A percentile compares a stretch with the other conserved stretches of the same genome.
These are phyloP conservation scores for Solanum phureja DNA, from an alignment of 257 asterid genomes.

Conservation along the genomic window DNA sequence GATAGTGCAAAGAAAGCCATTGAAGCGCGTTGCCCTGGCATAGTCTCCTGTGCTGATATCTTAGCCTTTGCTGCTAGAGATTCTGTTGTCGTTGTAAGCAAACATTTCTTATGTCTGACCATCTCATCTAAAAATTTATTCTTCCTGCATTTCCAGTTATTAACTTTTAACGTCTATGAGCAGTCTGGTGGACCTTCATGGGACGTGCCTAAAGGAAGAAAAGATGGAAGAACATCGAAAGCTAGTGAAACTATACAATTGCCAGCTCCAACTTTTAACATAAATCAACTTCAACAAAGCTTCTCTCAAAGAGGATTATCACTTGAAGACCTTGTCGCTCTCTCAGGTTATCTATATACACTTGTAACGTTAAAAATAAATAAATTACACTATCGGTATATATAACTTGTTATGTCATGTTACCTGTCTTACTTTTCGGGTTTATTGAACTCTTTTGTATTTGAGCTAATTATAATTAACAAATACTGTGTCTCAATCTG, in stretches of 20 bases:
- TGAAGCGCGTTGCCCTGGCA: constrained; percentile 13
- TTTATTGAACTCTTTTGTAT: no score
- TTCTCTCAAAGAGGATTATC: constrained; percentile 70
- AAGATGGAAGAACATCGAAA: constrained; percentile 59
- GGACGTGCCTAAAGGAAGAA: constrained; percentile 74
- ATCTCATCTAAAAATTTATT: background rate
- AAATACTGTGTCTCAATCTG: background rate
- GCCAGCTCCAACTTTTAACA: constrained; percentile 60
- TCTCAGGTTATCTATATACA: constrained; percentile 29
- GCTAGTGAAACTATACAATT: constrained; percentile 55
- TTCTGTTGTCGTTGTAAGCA: constrained; percentile 4
- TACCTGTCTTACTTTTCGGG: background rate
- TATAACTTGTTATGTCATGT: background rate
- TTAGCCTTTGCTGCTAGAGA: constrained; percentile 20
- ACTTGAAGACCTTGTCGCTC: constrained; percentile 53
- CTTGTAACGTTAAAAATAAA: background rate
- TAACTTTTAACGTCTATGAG: background rate
- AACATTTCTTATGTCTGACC: background rate
- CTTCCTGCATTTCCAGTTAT: background rate
- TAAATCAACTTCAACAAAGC: constrained; percentile 44
- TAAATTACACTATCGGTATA: background rate
- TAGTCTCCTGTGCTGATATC: constrained; percentile 18
- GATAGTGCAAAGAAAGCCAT: constrained; percentile 13
- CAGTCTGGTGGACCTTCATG: constrained; percentile 77
- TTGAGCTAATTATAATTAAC: background rate